A percentile compares a stretch with the other conserved stretches of the same genome.
These are phyloP conservation scores for Musa beccarii DNA, from an alignment of 176 grass and related monocot genomes.

Conservation along the genomic window DNA sequence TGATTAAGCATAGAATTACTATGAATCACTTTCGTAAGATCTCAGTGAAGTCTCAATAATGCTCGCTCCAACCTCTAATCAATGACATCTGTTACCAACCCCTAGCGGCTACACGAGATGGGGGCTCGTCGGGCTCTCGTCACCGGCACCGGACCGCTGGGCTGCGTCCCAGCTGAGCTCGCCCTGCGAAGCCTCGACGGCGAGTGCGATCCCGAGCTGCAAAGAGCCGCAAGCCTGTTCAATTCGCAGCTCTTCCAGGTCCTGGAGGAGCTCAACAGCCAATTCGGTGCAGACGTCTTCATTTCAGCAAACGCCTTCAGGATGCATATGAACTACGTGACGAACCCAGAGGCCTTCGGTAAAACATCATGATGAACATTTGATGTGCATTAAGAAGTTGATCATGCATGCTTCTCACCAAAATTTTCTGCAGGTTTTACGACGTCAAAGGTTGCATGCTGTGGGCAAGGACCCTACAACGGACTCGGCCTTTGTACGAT, in stretches of 20 bases:
- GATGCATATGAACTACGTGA: constrained; percentile 70
- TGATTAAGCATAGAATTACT: too few species aligned
- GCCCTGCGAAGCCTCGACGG: constrained; percentile 63
- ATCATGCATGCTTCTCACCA: background rate
- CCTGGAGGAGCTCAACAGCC: constrained; percentile 42
- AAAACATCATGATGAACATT: background rate
- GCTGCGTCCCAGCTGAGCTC: constrained; percentile 83
- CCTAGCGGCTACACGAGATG: constrained; percentile 57
- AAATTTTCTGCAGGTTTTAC: constrained; percentile 45
- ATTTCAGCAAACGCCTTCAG: constrained; percentile 61
- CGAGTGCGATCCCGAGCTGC: constrained; percentile 54
- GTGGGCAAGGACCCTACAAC: constrained; percentile 88
- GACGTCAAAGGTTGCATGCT: constrained; percentile 79
- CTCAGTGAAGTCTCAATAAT: too few species aligned
- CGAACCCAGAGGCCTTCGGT: constrained; percentile 71
- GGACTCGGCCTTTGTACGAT: constrained; percentile 68
- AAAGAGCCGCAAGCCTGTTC: constrained; percentile 60
- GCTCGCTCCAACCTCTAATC: too few species aligned
- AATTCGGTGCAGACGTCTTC: constrained; percentile 47
- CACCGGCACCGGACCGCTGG: constrained; percentile 87
- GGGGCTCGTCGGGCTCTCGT: constrained; percentile 61
- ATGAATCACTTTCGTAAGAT: too few species aligned
- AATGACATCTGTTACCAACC: too few species aligned
- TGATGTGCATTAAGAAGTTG: too few species aligned
- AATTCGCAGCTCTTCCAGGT: constrained; percentile 66